Evolutionary conservation across 345 rosid species (phyloP).

Genomic region (Trapa bicornis): DNA sequence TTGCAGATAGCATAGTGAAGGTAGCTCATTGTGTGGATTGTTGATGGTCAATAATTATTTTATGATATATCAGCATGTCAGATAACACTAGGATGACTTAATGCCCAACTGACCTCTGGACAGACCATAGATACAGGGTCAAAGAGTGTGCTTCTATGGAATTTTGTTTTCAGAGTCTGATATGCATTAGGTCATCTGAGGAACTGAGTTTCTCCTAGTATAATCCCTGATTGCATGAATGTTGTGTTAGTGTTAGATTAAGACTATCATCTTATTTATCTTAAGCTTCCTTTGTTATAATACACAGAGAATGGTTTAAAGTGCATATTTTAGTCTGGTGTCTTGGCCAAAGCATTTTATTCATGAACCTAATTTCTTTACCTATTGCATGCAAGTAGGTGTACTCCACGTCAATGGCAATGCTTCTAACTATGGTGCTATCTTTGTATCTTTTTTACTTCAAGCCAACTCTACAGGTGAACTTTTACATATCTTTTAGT

Average conservation of each 20-base stretch:
- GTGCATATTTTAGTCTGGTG: not conserved
- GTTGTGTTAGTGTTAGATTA: not conserved
- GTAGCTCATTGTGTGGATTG: slow-evolving; percentile 19
- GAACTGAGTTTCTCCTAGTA: not conserved
- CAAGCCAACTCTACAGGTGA: slow-evolving; percentile 68
- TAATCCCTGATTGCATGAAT: not conserved
- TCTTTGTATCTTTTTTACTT: slow-evolving; percentile 58
- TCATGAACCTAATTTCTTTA: not conserved
- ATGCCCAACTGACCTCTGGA: not conserved
- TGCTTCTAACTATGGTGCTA: slow-evolving; percentile 69
- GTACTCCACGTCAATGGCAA: slow-evolving; percentile 81
- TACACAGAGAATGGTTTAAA: not conserved
- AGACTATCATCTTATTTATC: not conserved
- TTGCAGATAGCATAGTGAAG: slow-evolving; percentile 92
- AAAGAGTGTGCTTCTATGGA: not conserved
- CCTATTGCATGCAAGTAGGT: slow-evolving; percentile 30
- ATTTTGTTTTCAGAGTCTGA: not conserved
- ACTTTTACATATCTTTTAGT: not conserved
- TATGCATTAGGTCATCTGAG: not conserved
- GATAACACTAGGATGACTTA: not conserved
- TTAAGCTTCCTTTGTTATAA: not conserved
- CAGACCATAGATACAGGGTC: not conserved
- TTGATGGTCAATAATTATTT: not conserved
- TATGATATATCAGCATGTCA: not conserved
- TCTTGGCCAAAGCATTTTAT: not conserved